These are phyloP conservation scores for Rhynchosporium secalis DNA, from an alignment of 2,329 filamentous ascomycete genomes.

Conservation along the genomic window DNA sequence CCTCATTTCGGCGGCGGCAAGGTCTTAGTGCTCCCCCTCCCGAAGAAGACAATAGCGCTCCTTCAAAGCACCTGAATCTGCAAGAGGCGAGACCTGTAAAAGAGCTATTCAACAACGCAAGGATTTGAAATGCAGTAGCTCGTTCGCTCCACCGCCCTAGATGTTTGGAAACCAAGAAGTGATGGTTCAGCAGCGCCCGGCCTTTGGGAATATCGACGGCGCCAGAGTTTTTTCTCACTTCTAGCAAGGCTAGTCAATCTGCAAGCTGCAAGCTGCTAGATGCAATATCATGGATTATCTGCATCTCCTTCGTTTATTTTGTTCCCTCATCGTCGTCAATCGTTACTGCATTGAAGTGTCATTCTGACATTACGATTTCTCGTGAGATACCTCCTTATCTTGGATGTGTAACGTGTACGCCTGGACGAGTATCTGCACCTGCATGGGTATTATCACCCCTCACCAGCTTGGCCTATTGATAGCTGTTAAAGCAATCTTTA, in stretches of 20 bases:
- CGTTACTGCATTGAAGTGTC: slow-evolving; percentile 6
- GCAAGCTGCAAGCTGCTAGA: not conserved
- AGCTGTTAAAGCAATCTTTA: not conserved
- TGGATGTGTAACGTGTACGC: slow-evolving; percentile 14
- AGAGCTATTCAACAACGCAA: slow-evolving; percentile 1
- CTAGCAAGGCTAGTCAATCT: not conserved
- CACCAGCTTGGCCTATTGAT: slow-evolving; percentile 13
- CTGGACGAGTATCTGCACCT: slow-evolving; percentile 14
- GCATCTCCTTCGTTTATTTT: slow-evolving; percentile 13
- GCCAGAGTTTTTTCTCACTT: slow-evolving; percentile 9
- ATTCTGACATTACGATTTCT: slow-evolving; percentile 10
- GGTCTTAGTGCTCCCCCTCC: slow-evolving; percentile 2
- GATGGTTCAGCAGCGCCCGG: slow-evolving; percentile 2
- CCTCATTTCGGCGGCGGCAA: slow-evolving; percentile 7
- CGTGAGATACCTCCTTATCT: slow-evolving; percentile 25
- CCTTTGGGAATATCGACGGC: slow-evolving; percentile 7
- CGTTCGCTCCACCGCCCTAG: too few species aligned
- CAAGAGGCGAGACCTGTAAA: not conserved
- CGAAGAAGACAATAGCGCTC: slow-evolving; percentile 9
- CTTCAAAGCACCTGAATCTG: not conserved
- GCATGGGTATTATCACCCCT: slow-evolving; percentile 2
- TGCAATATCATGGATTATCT: not conserved
- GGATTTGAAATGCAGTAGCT: not conserved
- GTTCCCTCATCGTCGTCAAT: slow-evolving; percentile 17
- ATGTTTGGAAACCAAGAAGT: not conserved